A percentile compares a stretch with the other conserved stretches of the same genome.
Conservation (phyloP, 768 basidiomycete species). For the Serendipita sp. region DNA sequence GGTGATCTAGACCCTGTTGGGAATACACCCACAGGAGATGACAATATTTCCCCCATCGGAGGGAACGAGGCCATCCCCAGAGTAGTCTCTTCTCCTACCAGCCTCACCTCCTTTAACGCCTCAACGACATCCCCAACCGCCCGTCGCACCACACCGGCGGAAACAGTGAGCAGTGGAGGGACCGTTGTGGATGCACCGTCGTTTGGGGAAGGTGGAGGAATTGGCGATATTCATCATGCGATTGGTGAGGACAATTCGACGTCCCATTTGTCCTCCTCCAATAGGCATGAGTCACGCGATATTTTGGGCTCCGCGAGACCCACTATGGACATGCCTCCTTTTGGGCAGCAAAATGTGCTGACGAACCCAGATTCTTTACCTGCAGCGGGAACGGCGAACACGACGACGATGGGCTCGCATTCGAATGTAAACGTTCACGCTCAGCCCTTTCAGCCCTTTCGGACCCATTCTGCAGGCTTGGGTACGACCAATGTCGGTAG, state of each 20-base stretch:
- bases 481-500: not conserved
- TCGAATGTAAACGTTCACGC: not conserved
- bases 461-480: not conserved
- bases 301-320: too few relatives aligned
- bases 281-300: not conserved
- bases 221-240: too few relatives aligned
- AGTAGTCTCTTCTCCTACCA: not conserved
- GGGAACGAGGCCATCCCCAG: not conserved
- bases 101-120: not conserved
- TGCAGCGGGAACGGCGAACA: not conserved
- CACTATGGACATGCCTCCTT: too few relatives aligned
- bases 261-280: not conserved
- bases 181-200: not conserved
- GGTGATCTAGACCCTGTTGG: not conserved
- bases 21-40: not conserved
- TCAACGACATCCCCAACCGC: not conserved
- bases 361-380: not conserved
- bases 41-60: not conserved
- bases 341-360: not conserved
- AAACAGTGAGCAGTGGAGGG: not conserved
- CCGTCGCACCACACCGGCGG: not conserved
- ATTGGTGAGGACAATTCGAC: not conserved
- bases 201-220: too few relatives aligned
- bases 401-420: not conserved
- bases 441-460: constrained; percentile 1